phyloP scores from a whole-genome alignment of 495 filamentous ascomycete species.

The Clohesyomyces aquaticus region DNA sequence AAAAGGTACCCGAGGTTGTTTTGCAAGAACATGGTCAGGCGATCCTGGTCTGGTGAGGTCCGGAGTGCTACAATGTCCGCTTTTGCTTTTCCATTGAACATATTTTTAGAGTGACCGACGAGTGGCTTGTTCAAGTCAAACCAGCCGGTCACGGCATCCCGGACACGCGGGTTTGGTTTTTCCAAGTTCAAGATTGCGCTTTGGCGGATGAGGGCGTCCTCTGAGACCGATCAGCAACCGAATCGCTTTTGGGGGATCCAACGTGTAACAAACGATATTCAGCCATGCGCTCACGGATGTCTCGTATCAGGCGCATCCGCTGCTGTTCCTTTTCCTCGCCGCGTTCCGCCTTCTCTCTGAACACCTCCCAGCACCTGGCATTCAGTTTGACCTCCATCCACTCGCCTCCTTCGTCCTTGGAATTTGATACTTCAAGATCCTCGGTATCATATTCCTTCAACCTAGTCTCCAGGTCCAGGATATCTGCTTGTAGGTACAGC shows the following conservation, averaged over 20 bases:
- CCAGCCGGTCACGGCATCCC: slow-evolving; percentile 16
- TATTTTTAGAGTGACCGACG: slow-evolving; percentile 19
- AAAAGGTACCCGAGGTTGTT: slow-evolving; percentile 25
- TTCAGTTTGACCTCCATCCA: slow-evolving; percentile 23
- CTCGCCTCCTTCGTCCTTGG: slow-evolving; percentile 9
- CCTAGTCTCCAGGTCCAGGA: slow-evolving; percentile 29
- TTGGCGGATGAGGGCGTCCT: slow-evolving; percentile 30
- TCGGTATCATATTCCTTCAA: slow-evolving; percentile 27
- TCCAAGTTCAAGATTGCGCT: slow-evolving; percentile 21
- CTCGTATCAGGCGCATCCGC: slow-evolving; percentile 19
- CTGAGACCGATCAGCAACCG: slow-evolving; percentile 3
- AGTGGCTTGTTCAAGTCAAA: slow-evolving; percentile 25
- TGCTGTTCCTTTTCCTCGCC: slow-evolving; percentile 16
- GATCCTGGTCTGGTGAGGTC: slow-evolving; percentile 24
- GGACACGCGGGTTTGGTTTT: slow-evolving; percentile 18
- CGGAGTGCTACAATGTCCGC: slow-evolving; percentile 22
- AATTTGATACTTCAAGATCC: slow-evolving; percentile 22
- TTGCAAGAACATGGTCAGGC: slow-evolving; percentile 26
- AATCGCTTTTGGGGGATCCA: not conserved
- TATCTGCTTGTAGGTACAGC: slow-evolving; percentile 34
- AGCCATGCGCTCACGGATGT: slow-evolving; percentile 22
- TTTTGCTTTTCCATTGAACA: slow-evolving; percentile 19
- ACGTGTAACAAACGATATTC: slow-evolving; percentile 23
- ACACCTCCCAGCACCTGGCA: slow-evolving; percentile 27
- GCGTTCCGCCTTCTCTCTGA: slow-evolving; percentile 20